Conservation (phyloP, 495 filamentous ascomycete genomes). For the Penicillium diatomitis region DNA sequence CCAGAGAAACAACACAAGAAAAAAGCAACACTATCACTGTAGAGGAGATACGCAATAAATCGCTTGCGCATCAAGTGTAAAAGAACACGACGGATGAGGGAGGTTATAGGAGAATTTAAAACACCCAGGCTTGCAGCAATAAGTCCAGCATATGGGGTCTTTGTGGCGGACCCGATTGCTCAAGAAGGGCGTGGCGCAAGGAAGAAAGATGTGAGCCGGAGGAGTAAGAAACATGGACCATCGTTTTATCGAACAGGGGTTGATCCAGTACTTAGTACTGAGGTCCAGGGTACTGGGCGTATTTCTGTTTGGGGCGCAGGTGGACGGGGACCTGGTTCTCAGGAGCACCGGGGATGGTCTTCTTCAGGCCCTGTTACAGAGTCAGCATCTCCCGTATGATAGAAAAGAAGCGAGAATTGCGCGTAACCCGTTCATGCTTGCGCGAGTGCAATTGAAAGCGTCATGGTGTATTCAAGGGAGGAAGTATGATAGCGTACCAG, state of each 20-base stretch:
- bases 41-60: not conserved
- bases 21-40: slow-evolving; percentile 9
- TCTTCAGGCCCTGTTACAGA: slow-evolving; percentile 65
- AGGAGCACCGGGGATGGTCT: slow-evolving; percentile 78
- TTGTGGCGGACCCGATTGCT: too few species aligned
- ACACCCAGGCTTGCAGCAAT: too few species aligned
- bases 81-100: slow-evolving; percentile 9
- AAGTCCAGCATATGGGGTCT: too few species aligned
- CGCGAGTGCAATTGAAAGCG: not conserved
- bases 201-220: not conserved
- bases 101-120: not conserved
- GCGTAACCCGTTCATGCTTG: slow-evolving; percentile 1
- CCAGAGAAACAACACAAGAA: slow-evolving; percentile 13
- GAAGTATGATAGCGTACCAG: slow-evolving; percentile 49
- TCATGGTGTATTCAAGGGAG: not conserved
- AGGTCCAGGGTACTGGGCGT: slow-evolving; percentile 42
- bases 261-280: slow-evolving; percentile 24
- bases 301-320: slow-evolving; percentile 68
- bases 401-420: not conserved
- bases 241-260: not conserved
- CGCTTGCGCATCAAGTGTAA: slow-evolving; percentile 12
- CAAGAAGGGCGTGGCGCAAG: too few species aligned
- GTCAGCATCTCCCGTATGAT: too few species aligned
- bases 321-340: slow-evolving; percentile 73
- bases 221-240: slow-evolving; percentile 2